Percentiles rank a stretch among this genome's conserved stretches.
These are phyloP conservation scores for Fusarium sp. DNA, from an alignment of 2,329 filamentous ascomycete species.

Conservation along the genomic window DNA sequence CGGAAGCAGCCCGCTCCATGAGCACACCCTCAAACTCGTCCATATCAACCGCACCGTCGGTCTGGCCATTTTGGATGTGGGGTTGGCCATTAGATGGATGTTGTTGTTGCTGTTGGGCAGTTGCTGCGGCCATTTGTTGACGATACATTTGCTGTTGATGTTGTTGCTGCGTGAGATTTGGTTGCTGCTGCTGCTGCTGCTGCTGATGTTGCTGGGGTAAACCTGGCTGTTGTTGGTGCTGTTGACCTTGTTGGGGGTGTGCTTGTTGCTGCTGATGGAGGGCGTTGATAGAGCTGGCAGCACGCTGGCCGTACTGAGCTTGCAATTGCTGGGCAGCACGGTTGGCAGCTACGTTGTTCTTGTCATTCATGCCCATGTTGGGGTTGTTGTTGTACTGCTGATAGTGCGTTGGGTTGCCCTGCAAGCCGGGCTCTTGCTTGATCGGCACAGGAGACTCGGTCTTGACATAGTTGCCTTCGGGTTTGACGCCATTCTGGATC, in stretches of 20 bases:
- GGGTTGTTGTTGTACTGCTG: slow-evolving; percentile 49
- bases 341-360: slow-evolving; percentile 61
- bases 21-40: slow-evolving; percentile 71
- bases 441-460: slow-evolving; percentile 60
- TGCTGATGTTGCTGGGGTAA: slow-evolving; percentile 50
- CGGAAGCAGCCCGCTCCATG: slow-evolving; percentile 67
- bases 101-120: slow-evolving; percentile 52
- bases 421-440: slow-evolving; percentile 60
- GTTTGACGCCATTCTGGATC: slow-evolving; percentile 57
- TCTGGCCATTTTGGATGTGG: slow-evolving; percentile 65
- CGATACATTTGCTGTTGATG: slow-evolving; percentile 54
- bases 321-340: slow-evolving; percentile 70
- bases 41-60: slow-evolving; percentile 78
- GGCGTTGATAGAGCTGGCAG: slow-evolving; percentile 75
- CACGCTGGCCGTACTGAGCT: slow-evolving; percentile 71
- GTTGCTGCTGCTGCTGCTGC: slow-evolving; percentile 46
- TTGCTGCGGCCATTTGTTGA: slow-evolving; percentile 47
- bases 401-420: slow-evolving; percentile 52
- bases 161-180: slow-evolving; percentile 48
- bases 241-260: slow-evolving; percentile 45
- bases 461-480: slow-evolving; percentile 62
- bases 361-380: slow-evolving; percentile 47
- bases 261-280: slow-evolving; percentile 60
- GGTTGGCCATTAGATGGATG: slow-evolving; percentile 51
- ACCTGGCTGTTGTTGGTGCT: slow-evolving; percentile 36